Percentiles rank a stretch among this genome's conserved stretches.
These are phyloP conservation scores for Aspergillus sp. DNA, from an alignment of 2,329 filamentous ascomycete species.

Conservation along the genomic window DNA sequence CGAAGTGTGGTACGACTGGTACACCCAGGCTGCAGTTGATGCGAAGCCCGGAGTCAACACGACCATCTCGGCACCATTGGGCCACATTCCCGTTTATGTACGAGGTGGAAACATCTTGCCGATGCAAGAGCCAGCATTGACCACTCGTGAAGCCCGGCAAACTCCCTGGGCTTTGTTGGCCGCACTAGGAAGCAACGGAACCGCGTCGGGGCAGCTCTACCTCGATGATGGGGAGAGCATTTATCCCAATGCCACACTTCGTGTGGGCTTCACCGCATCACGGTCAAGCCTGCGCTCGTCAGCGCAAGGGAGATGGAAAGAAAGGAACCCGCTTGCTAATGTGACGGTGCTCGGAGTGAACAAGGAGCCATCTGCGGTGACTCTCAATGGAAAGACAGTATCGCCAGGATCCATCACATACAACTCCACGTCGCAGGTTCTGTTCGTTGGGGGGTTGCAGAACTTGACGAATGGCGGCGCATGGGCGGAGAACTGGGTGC, in stretches of 20 bases:
- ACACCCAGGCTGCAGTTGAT: conserved; percentile 61
- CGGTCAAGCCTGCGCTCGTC: conserved; percentile 50
- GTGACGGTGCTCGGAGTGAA: conserved; percentile 64
- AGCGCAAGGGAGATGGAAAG: conserved; percentile 55
- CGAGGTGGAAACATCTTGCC: conserved; percentile 69
- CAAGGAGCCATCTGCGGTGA: conserved; percentile 46
- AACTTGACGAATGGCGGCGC: conserved; percentile 55
- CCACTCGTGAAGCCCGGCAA: conserved; percentile 62
- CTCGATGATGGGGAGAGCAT: conserved; percentile 74
- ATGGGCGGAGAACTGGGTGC: conserved; percentile 60
- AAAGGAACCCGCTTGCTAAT: conserved; percentile 61
- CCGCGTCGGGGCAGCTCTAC: conserved; percentile 65
- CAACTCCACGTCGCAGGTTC: conserved; percentile 48
- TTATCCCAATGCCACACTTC: conserved; percentile 55
- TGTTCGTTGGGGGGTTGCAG: conserved; percentile 56
- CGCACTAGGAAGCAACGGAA: conserved; percentile 57
- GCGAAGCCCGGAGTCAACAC: conserved; percentile 58
- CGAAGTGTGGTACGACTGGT: conserved; percentile 77
- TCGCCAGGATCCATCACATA: conserved; percentile 50
- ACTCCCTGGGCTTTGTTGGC: conserved; percentile 69
- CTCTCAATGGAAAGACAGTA: conserved; percentile 54
- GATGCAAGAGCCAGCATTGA: conserved; percentile 67
- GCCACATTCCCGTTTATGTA: conserved; percentile 71
- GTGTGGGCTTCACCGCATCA: conserved; percentile 46
- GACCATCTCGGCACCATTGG: conserved; percentile 62